Percentiles rank a stretch among this genome's conserved stretches.
Evolutionary conservation across 176 grass and related monocot species (phyloP).

Genomic region (Otatea glauca): DNA sequence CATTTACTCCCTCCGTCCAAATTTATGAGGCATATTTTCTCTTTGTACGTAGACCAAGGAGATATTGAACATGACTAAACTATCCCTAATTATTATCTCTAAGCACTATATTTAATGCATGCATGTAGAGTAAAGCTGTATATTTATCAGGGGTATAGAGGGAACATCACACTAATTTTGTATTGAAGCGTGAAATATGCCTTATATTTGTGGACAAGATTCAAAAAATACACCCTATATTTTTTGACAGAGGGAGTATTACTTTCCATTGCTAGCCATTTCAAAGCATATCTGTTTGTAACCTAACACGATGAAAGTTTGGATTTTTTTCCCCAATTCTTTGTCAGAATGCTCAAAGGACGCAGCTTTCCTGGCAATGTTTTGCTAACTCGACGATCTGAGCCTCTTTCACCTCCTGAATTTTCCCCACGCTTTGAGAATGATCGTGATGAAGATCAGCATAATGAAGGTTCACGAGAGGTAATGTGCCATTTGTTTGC

Average conservation of each 20-base stretch:
- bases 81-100: no score
- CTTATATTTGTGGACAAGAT: no score
- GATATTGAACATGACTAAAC: no score
- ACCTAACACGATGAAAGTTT: neutral
- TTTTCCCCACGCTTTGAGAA: conserved; percentile 57
- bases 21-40: no score
- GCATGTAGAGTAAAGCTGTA: no score
- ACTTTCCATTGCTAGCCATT: neutral
- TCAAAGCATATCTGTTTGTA: neutral
- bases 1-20: neutral
- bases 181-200: no score
- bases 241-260: no score
- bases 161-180: no score
- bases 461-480: conserved; percentile 55
- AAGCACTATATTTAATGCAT: no score
- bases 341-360: conserved; percentile 85
- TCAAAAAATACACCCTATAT: no score
- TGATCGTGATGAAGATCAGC: conserved; percentile 61
- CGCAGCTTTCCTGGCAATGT: conserved; percentile 93
- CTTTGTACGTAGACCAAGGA: no score
- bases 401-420: conserved; percentile 64
- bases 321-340: neutral
- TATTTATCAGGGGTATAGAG: no score
- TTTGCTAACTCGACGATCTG: conserved; percentile 69
- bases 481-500: conserved; percentile 41